Base-by-base conservation (phyloP, 805 yeast species). In the Myxozyma vanderwaltii region DNA sequence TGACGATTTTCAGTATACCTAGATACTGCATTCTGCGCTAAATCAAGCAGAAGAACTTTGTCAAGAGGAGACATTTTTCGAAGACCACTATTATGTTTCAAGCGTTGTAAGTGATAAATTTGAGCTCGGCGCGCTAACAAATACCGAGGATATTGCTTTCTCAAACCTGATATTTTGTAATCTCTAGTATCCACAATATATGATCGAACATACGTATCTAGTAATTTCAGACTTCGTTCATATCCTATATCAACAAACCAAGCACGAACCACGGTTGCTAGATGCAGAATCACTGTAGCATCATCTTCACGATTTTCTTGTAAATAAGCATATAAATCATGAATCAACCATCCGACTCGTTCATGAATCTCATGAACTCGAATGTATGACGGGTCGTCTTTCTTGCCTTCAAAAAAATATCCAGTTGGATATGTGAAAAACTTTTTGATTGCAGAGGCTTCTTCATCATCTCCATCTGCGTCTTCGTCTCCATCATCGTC, bases 211-310 rank as follows among this genome's bases (percentile, higher is more conserved):
- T 85, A 71, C 31, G 75, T 81, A 46, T 83, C 85, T 58, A 84
- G 82, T 2, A 80, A 75, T 43, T 80, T 84, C 51, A 85, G 79
- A 0, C 86, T 72, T 12, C 86, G 75, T 65, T 89, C 95, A 56
- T 82, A 79, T 1, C 96, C 96, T 26, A 86, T 86, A 69, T 90
- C 94, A 26, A 86, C 78, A 66, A 86, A 85, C 89, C 95, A 94
- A 5, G 86, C 82, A 62, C 86, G 83, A 45, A 86, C 70, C 2
- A 86, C 84, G 67, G 83, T 82, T 33, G 90, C 73, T 35, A 86
- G 77, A 47, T 83, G 81, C 61, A 83, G 83, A 69, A 85, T 80
- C 4, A 87, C 70, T 12, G 82, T 81, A 6, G 87, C 81, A 61
- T 89, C 86, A 60, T 88, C 90, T 41, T 81, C 84, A 45, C 79